Conservation (phyloP, 208 protist genomes). For the Kentomonas sorsogonicus region DNA sequence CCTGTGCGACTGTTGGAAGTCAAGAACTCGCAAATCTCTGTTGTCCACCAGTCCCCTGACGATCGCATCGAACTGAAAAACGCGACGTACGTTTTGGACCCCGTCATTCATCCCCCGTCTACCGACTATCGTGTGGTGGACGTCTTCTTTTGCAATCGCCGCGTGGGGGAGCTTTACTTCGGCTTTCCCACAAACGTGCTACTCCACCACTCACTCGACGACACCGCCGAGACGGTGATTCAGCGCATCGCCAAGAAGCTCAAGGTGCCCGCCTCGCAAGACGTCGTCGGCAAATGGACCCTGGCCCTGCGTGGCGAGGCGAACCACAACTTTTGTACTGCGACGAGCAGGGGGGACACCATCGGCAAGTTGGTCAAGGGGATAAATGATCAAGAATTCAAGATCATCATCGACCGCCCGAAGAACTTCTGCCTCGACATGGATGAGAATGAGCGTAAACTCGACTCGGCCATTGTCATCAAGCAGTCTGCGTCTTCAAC, state of each 20-base stretch:
- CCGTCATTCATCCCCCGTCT: too few species aligned
- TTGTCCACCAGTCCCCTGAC: too few species aligned
- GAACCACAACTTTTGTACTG: conserved; percentile 31
- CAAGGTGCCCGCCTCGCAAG: conserved; percentile 22
- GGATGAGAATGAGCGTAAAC: conserved; percentile 15
- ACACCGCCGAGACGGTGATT: conserved; percentile 38
- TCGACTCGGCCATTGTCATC: conserved; percentile 51
- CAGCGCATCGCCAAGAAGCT: conserved; percentile 54
- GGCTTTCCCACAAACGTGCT: conserved; percentile 62
- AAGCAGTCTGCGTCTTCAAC: conserved; percentile 32
- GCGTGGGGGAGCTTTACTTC: conserved; percentile 53
- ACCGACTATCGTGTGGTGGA: conserved; percentile 33
- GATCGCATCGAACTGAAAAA: too few species aligned
- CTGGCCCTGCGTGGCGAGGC: conserved; percentile 29
- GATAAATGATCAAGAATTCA: conserved; percentile 31
- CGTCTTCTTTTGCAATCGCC: conserved; percentile 61
- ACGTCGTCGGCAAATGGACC: conserved; percentile 36
- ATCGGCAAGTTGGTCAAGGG: conserved; percentile 41
- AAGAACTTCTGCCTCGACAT: conserved; percentile 31
- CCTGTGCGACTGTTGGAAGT: too few species aligned
- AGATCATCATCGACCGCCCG: conserved; percentile 59
- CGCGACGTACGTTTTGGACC: too few species aligned
- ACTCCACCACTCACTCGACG: conserved; percentile 25
- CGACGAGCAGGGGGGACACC: conserved; percentile 33
- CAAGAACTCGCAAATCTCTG: too few species aligned